Conservation (phyloP, 164 flowering plant genomes). For the Akebia trifoliata region DNA sequence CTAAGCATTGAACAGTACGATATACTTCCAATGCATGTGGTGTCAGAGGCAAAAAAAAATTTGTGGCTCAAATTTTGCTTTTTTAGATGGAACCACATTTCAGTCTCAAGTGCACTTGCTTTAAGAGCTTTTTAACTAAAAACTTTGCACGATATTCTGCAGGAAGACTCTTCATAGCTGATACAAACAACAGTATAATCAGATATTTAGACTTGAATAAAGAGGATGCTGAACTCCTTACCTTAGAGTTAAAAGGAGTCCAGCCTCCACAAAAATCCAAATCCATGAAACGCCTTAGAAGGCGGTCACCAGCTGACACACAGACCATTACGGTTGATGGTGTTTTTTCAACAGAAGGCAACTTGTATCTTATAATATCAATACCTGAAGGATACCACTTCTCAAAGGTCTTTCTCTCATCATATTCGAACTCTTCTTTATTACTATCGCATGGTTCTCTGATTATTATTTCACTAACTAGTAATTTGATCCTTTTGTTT, state of each 20-base stretch:
- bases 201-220: conserved; percentile 61
- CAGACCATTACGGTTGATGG: conserved; percentile 47
- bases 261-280: conserved; percentile 65
- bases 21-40: too few relatives aligned
- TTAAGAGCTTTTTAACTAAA: too few relatives aligned
- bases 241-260: conserved; percentile 87
- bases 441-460: background rate
- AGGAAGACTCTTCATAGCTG: conserved; percentile 78
- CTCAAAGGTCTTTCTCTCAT: conserved; percentile 64
- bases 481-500: background rate
- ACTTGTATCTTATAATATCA: conserved; percentile 50
- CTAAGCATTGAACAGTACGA: too few relatives aligned
- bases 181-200: conserved; percentile 86
- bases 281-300: conserved; percentile 73
- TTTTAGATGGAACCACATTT: too few relatives aligned
- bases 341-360: conserved; percentile 62
- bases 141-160: conserved; percentile 21
- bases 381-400: conserved; percentile 87
- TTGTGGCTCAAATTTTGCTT: too few relatives aligned
- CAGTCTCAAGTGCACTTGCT: background rate
- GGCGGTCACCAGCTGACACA: conserved; percentile 55
- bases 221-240: conserved; percentile 43
- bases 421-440: background rate
- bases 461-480: background rate
- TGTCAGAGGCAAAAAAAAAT: too few relatives aligned